phyloP scores from a whole-genome alignment of 2,329 filamentous ascomycete genomes.

The Emergomyces orientalis region DNA sequence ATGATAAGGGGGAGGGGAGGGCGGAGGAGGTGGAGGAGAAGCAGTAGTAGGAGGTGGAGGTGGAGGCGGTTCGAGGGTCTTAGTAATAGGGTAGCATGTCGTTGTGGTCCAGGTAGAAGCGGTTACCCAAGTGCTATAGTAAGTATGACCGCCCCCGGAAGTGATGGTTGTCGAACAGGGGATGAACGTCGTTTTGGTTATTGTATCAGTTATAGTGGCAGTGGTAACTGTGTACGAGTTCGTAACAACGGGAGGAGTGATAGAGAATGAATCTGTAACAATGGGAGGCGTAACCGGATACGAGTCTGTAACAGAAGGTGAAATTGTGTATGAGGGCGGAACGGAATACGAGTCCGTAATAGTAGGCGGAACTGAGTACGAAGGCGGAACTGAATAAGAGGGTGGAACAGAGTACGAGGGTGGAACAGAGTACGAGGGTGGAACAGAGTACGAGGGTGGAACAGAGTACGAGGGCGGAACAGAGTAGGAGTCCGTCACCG shows the following conservation, averaged over 20 bases:
- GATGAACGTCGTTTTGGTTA: conserved; percentile 25
- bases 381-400: not conserved
- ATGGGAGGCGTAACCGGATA: not conserved
- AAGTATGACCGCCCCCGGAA: conserved; percentile 22
- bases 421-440: too few relatives aligned
- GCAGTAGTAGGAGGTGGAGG: not conserved
- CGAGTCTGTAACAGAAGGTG: too few relatives aligned
- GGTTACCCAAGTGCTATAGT: conserved; percentile 28
- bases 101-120: conserved; percentile 24
- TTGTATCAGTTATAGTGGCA: conserved; percentile 21
- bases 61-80: conserved; percentile 1
- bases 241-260: not conserved
- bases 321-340: not conserved
- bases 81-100: conserved; percentile 22
- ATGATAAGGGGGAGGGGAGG: conserved; percentile 5
- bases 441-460: too few relatives aligned
- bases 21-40: not conserved
- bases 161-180: conserved; percentile 28
- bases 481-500: too few relatives aligned
- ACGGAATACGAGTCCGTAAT: not conserved
- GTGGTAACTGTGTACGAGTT: not conserved
- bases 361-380: not conserved
- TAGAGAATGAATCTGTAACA: not conserved
- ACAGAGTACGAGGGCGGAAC: too few relatives aligned
- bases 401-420: too few relatives aligned